Evolutionary conservation across 768 basidiomycete species (phyloP).

Genomic region (Pilatotrama ljubarskyi): DNA sequence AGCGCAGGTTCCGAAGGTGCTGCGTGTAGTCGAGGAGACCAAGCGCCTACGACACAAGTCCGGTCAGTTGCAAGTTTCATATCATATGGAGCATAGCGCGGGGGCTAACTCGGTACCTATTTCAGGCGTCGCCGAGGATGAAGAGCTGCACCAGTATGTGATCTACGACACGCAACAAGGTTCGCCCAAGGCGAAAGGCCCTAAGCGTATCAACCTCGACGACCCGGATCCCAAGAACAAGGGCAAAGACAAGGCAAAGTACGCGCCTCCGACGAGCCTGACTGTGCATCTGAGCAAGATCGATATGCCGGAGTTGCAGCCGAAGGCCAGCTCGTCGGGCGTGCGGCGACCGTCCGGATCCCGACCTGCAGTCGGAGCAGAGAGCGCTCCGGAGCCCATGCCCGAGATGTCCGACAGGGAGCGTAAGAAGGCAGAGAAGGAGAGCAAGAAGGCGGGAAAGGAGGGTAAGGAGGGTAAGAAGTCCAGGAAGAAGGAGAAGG

Average conservation of each 20-base stretch:
- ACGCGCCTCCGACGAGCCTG: conserved; percentile 67
- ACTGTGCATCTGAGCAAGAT: conserved; percentile 84
- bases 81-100: background rate
- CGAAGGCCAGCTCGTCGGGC: conserved; percentile 34
- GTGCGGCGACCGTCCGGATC: conserved; percentile 16
- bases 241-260: conserved; percentile 38
- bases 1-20: conserved; percentile 71
- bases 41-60: conserved; percentile 78
- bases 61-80: conserved; percentile 40
- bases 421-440: conserved; percentile 32
- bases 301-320: conserved; percentile 79
- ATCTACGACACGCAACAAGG: conserved; percentile 55
- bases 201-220: conserved; percentile 69
- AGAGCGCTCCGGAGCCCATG: background rate
- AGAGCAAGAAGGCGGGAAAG: conserved; percentile 32
- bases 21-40: conserved; percentile 77
- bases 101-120: background rate
- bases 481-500: conserved; percentile 31
- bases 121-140: conserved; percentile 49
- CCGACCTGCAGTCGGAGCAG: conserved; percentile 9
- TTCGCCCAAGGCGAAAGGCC: conserved; percentile 40
- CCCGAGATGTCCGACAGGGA: conserved; percentile 23
- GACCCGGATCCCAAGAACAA: conserved; percentile 40
- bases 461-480: conserved; percentile 38
- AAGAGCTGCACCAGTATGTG: conserved; percentile 76